These are phyloP conservation scores for Acephala macrosclerotiorum DNA, from an alignment of 2,329 filamentous ascomycete genomes.

Conservation along the genomic window DNA sequence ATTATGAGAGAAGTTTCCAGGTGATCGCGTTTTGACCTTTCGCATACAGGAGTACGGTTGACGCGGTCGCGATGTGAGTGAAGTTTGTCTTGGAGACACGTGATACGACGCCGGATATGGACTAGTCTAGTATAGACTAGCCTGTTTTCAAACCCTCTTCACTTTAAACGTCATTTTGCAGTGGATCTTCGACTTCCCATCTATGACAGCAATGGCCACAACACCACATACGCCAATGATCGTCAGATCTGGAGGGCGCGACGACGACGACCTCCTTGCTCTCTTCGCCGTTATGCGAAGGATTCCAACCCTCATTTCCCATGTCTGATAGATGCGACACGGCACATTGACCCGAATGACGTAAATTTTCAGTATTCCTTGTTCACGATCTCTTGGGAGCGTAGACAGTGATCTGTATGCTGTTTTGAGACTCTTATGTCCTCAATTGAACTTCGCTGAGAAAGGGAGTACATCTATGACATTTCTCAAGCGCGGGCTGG, in stretches of 20 bases:
- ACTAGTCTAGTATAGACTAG: background rate
- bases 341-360: background rate
- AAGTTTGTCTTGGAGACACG: too few species aligned
- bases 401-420: background rate
- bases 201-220: conserved; percentile 2
- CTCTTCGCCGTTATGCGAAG: background rate
- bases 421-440: background rate
- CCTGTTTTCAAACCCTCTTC: background rate
- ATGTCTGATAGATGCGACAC: background rate
- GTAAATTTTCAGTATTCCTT: background rate
- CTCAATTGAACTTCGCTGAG: background rate
- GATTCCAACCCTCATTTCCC: background rate
- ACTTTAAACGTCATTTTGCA: conserved; percentile 2
- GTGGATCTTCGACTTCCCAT: background rate
- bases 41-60: too few species aligned
- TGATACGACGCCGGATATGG: background rate
- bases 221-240: conserved; percentile 5
- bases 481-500: background rate
- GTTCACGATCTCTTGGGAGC: background rate
- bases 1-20: too few species aligned
- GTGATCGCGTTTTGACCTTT: too few species aligned
- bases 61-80: too few species aligned
- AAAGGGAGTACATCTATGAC: too few species aligned
- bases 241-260: background rate
- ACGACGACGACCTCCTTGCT: background rate